Conservation (phyloP, 2,329 filamentous ascomycete species). For the Coniochaeta prunicola region DNA sequence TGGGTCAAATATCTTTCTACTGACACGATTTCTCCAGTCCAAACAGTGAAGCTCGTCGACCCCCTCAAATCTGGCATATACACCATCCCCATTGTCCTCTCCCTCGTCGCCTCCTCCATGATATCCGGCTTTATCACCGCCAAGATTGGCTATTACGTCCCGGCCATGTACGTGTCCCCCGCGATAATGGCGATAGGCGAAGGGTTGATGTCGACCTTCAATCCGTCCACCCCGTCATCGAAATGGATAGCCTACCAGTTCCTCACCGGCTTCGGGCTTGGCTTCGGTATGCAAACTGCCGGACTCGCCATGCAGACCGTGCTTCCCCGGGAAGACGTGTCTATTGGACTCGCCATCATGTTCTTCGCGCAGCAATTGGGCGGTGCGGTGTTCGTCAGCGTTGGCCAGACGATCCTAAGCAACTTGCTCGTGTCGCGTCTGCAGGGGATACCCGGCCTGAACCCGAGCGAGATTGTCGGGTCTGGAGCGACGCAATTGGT, state of each 20-base stretch:
- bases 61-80: constrained; percentile 50
- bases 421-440: constrained; percentile 34
- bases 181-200: constrained; percentile 43
- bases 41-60: constrained; percentile 44
- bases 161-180: constrained; percentile 45
- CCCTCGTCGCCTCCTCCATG: constrained; percentile 44
- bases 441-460: constrained; percentile 31
- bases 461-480: constrained; percentile 32
- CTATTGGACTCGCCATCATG: constrained; percentile 46
- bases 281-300: constrained; percentile 51
- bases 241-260: constrained; percentile 57
- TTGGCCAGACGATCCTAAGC: constrained; percentile 47
- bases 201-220: constrained; percentile 51
- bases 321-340: constrained; percentile 42
- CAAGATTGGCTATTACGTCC: constrained; percentile 52
- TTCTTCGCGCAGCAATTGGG: constrained; percentile 55
- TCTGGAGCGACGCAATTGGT: constrained; percentile 55
- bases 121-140: constrained; percentile 40
- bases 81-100: constrained; percentile 49
- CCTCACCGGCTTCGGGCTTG: constrained; percentile 50
- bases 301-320: constrained; percentile 50
- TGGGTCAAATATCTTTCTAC: background rate
- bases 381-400: constrained; percentile 49
- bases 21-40: constrained; percentile 28
- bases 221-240: constrained; percentile 32